Evolutionary conservation across 139 green algal species (phyloP).

Genomic region (Volvox reticuliferus): DNA sequence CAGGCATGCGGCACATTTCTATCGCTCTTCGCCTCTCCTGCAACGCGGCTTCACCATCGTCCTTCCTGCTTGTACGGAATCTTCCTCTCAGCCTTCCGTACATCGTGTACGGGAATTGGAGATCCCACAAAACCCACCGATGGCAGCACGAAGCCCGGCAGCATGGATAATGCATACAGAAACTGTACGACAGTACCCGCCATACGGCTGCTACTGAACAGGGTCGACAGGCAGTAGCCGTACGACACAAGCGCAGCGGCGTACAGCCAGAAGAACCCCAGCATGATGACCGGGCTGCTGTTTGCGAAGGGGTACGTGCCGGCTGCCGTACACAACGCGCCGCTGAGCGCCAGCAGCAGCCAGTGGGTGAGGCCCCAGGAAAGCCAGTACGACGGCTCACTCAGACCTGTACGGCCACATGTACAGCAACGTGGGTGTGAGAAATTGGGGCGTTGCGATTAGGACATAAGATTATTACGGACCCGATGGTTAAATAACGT

Average conservation of each 20-base stretch:
- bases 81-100: too few relatives aligned
- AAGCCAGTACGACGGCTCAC: slow-evolving; percentile 75
- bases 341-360: slow-evolving; percentile 65
- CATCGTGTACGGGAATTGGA: too few relatives aligned
- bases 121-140: not conserved
- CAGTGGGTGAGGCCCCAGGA: slow-evolving; percentile 82
- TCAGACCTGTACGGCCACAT: slow-evolving; percentile 44
- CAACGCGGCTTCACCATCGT: too few relatives aligned
- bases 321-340: slow-evolving; percentile 71
- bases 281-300: slow-evolving; percentile 62
- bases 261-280: slow-evolving; percentile 78
- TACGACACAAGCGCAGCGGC: slow-evolving; percentile 76
- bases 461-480: too few relatives aligned
- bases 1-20: too few relatives aligned
- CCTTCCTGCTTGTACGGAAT: too few relatives aligned
- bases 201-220: slow-evolving; percentile 77
- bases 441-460: too few relatives aligned
- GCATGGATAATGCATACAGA: slow-evolving; percentile 79
- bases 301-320: slow-evolving; percentile 62
- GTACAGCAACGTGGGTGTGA: not conserved
- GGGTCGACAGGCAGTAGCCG: slow-evolving; percentile 75
- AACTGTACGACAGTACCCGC: slow-evolving; percentile 74
- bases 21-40: too few relatives aligned
- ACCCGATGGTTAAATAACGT: too few relatives aligned
- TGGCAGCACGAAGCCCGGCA: slow-evolving; percentile 72